Base-by-base conservation (phyloP, 2,329 filamentous ascomycete species). In the Cryoendolithus antarcticus region DNA sequence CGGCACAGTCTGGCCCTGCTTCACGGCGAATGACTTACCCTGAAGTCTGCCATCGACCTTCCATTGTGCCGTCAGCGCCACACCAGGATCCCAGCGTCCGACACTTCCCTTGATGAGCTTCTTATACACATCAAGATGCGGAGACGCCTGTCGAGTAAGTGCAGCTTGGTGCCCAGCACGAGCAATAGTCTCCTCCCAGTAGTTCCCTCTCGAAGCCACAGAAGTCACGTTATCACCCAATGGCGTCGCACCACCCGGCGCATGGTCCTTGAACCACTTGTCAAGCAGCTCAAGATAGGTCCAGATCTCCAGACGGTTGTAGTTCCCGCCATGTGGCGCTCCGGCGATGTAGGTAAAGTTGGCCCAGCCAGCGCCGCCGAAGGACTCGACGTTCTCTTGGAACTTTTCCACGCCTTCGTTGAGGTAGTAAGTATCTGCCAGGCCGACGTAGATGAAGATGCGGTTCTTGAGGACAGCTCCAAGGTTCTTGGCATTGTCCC, bases 1-100 rank as follows among this genome's bases (percentile, higher is more conserved):
- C 9, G 37, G 41, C 1, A 58, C 37, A 4, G 31, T 46, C 6
- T 43, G 35, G 3, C 52, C 51, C 32, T 55, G 51, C 32, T 48
- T 42, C 2, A 58, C 53, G 6, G 11, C 32, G 30, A 59, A 59
- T 1, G 47, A 9, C 11, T 46, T 43, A 9, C 51, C 46, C 2
- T 21, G 34, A 10, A 48, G 40, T 38, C 51, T 50, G 2, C 55
- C 50, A 40, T 58, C 45, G 1, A 60, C 35, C 9, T 52, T 9
- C 58, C 59, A 62, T 41, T 60, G 53, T 30, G 54, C 59, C 29
- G 51, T 44, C 0, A 62, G 46, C 34, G 32, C 43, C 2, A 62
- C 54, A 11, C 59, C 60, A 3, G 60, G 59, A 44, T 62, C 59
- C 59, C 59, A 62, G 1, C 53, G 48, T 2, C 60, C 60, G 2